phyloP scores from a whole-genome alignment of 2,329 filamentous ascomycete genomes.

The Aspergillus bombycis region DNA sequence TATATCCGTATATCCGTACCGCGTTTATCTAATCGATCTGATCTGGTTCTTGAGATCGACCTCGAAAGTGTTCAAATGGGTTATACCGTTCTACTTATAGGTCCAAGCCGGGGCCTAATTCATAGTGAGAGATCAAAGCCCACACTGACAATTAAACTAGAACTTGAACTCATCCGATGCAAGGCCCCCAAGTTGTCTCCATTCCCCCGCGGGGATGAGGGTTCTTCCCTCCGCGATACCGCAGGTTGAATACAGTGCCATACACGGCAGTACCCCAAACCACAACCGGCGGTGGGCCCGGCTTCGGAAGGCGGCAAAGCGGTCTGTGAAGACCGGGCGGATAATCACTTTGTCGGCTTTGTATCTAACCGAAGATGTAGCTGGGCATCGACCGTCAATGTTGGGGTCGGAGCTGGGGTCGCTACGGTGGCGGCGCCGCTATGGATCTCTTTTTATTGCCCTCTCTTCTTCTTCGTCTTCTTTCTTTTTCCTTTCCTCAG shows the following conservation, averaged over 20 bases:
- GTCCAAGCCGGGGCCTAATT: too few relatives aligned
- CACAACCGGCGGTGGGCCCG: conserved; percentile 9
- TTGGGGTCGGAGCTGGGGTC: neutral
- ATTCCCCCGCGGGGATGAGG: neutral
- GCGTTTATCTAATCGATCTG: neutral
- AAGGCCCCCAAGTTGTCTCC: neutral
- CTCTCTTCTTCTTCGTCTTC: conserved; percentile 14
- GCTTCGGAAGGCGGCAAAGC: conserved; percentile 23
- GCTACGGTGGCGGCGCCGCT: neutral
- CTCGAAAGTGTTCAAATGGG: neutral
- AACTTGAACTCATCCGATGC: neutral
- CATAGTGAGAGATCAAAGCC: neutral
- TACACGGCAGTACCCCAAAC: conserved; percentile 3
- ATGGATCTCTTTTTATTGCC: conserved; percentile 16
- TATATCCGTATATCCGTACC: too few relatives aligned
- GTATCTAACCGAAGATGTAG: conserved; percentile 27
- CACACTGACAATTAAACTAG: neutral
- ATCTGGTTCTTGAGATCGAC: neutral
- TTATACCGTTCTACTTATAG: neutral
- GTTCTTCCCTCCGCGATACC: conserved; percentile 1
- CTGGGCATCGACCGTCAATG: conserved; percentile 18
- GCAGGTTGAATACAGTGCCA: neutral
- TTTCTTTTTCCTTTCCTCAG: conserved; percentile 9
- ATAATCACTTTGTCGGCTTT: conserved; percentile 34
- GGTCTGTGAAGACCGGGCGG: conserved; percentile 11